These are phyloP conservation scores for Fusarium poae DNA, from an alignment of 2,329 filamentous ascomycete genomes.

Conservation along the genomic window DNA sequence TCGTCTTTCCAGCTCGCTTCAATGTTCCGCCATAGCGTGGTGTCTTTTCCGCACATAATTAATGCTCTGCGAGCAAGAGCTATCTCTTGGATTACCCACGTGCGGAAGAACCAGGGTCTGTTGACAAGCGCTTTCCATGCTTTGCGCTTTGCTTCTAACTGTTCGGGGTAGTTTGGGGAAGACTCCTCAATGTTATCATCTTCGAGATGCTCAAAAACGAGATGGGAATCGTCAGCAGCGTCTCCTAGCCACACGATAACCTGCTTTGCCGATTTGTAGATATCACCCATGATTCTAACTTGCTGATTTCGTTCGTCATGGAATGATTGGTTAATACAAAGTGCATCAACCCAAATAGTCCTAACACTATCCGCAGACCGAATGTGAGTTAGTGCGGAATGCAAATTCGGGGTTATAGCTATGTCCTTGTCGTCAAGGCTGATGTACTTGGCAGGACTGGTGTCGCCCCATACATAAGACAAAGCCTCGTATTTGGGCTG, in stretches of 20 bases:
- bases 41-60: conserved; percentile 19
- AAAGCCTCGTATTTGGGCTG: conserved; percentile 26
- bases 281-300: conserved; percentile 32
- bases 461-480: conserved; percentile 31
- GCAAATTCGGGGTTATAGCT: conserved; percentile 14
- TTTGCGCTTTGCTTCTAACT: not conserved
- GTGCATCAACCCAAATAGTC: conserved; percentile 23
- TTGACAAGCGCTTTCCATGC: conserved; percentile 17
- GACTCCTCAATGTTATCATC: not conserved
- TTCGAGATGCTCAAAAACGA: conserved; percentile 18
- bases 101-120: conserved; percentile 32
- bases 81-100: conserved; percentile 31
- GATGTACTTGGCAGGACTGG: not conserved
- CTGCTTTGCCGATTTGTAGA: conserved; percentile 28
- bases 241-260: conserved; percentile 29
- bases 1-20: not conserved
- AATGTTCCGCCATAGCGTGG: not conserved
- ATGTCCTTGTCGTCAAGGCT: not conserved
- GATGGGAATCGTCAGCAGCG: not conserved
- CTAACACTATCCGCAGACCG: not conserved
- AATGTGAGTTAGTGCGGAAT: conserved; percentile 17
- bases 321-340: conserved; percentile 16
- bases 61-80: conserved; percentile 8
- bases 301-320: conserved; percentile 33
- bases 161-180: rapidly evolving